Conservation (phyloP, 2,329 filamentous ascomycete genomes). For the Stenocarpella maydis region DNA sequence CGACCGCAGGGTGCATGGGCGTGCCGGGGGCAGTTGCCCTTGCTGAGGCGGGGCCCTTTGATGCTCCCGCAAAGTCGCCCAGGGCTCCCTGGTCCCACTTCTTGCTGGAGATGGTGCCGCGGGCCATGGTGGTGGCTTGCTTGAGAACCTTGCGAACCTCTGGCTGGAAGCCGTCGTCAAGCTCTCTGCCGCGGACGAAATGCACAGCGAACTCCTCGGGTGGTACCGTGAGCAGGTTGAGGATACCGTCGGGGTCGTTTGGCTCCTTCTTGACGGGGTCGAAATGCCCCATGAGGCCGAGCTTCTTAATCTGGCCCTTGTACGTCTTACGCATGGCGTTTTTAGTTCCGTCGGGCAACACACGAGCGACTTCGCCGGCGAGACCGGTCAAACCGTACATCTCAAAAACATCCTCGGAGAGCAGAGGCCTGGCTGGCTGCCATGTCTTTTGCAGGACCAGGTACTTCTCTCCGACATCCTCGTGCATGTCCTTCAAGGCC, state of each 20-base stretch:
- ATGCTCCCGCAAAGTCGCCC: constrained; percentile 60
- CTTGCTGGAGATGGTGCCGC: constrained; percentile 62
- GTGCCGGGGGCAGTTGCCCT: constrained; percentile 63
- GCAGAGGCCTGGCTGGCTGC: constrained; percentile 53
- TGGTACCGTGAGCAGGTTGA: constrained; percentile 58
- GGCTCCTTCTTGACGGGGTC: constrained; percentile 65
- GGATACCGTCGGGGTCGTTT: constrained; percentile 60
- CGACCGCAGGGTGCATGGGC: constrained; percentile 49
- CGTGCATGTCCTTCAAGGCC: constrained; percentile 70
- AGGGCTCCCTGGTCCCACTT: constrained; percentile 67
- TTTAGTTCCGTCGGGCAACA: constrained; percentile 72
- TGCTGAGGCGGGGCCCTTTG: constrained; percentile 51
- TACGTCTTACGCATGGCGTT: constrained; percentile 73
- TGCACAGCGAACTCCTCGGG: constrained; percentile 66
- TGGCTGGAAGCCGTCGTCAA: constrained; percentile 60
- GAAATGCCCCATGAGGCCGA: constrained; percentile 69
- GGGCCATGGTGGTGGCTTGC: constrained; percentile 65
- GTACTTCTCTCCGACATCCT: constrained; percentile 73
- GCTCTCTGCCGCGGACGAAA: constrained; percentile 62
- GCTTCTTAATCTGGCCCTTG: constrained; percentile 72
- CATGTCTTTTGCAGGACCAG: constrained; percentile 64
- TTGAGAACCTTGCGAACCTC: constrained; percentile 53
- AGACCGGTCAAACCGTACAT: constrained; percentile 64
- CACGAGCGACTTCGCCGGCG: constrained; percentile 68
- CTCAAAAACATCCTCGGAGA: constrained; percentile 66